These are phyloP conservation scores for Arabis hirsuta DNA, from an alignment of 345 rosid species.

Conservation along the genomic window DNA sequence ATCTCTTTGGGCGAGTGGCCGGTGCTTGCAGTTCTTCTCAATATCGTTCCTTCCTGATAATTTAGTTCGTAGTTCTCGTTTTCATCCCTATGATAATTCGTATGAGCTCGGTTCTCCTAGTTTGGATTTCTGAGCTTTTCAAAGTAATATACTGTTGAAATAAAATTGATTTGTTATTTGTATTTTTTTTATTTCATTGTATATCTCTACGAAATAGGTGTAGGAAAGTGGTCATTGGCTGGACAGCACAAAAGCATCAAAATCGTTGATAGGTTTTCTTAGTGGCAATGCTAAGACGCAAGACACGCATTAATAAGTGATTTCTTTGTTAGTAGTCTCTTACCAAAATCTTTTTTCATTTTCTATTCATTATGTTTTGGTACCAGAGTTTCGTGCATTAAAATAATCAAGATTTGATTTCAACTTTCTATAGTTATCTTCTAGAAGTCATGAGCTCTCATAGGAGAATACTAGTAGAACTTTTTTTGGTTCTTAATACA, in stretches of 20 bases:
- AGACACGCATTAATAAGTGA: not conserved
- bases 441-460: conserved; percentile 32
- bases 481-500: conserved; percentile 13
- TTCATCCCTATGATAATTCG: too few relatives aligned
- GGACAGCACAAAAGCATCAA: conserved; percentile 44
- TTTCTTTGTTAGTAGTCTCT: conserved; percentile 24
- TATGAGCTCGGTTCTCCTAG: too few relatives aligned
- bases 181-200: conserved; percentile 6
- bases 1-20: too few relatives aligned
- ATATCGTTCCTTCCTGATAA: too few relatives aligned
- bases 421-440: not conserved
- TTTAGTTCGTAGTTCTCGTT: too few relatives aligned
- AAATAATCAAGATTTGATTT: conserved; percentile 23
- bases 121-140: too few relatives aligned
- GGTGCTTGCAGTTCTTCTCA: too few relatives aligned
- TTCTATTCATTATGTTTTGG: conserved; percentile 29
- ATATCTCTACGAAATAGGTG: conserved; percentile 28
- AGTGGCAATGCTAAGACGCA: conserved; percentile 40
- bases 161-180: too few relatives aligned
- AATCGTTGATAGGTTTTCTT: conserved; percentile 29
- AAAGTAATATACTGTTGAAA: too few relatives aligned
- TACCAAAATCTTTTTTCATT: conserved; percentile 12
- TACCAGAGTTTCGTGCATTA: conserved; percentile 29
- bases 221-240: conserved; percentile 45
- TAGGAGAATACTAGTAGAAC: not conserved